phyloP scores from a whole-genome alignment of 257 asterid species.

The Solanum sejunctum region DNA sequence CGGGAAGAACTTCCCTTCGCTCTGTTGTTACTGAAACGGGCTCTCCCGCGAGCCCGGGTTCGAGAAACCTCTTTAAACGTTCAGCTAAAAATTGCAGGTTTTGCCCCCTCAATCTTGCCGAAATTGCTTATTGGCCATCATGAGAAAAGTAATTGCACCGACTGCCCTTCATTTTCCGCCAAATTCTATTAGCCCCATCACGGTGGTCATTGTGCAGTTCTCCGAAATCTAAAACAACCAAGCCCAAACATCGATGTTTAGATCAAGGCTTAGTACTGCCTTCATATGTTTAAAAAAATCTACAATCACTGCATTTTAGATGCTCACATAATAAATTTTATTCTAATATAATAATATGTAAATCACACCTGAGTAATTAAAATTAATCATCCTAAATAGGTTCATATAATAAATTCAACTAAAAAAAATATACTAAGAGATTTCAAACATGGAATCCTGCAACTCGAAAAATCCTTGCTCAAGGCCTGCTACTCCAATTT shows the following conservation, averaged over 20 bases:
- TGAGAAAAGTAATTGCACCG: background rate
- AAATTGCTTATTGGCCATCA: background rate
- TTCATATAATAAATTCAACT: background rate
- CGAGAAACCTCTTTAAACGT: background rate
- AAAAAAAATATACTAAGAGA: rapidly evolving
- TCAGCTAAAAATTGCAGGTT: background rate
- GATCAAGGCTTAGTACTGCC: background rate
- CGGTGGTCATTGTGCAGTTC: no score
- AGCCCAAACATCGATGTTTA: background rate
- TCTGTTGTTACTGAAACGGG: background rate
- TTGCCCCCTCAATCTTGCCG: background rate
- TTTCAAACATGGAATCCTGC: background rate
- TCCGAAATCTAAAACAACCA: background rate
- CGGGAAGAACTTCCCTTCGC: background rate
- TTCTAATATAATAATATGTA: background rate
- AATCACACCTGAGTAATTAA: no score
- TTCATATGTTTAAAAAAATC: rapidly evolving
- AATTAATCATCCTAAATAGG: no score
- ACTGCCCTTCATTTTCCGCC: background rate
- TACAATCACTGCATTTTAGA: rapidly evolving
- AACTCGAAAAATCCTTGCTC: background rate
- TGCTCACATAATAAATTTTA: background rate
- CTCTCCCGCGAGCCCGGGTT: background rate
- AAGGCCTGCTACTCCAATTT: background rate
- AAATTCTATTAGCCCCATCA: background rate